These are phyloP conservation scores for Phytophthora chlamydospora DNA, from an alignment of 352 stramenopile species.

Conservation along the genomic window DNA sequence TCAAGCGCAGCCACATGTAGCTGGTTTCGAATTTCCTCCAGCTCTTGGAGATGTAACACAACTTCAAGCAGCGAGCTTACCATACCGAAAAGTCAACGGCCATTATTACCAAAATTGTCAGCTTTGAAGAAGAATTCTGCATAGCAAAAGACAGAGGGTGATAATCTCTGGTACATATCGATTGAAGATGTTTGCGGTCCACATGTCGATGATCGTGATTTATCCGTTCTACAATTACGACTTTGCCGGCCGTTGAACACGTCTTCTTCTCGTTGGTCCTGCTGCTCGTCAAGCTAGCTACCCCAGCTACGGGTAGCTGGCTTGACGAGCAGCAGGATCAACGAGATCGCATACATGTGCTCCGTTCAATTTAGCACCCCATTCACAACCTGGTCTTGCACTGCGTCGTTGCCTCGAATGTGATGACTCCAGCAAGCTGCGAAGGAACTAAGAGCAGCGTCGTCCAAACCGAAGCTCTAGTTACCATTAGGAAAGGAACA, in stretches of 20 bases:
- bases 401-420: slow-evolving; percentile 3
- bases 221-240: too few relatives aligned
- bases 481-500: slow-evolving; percentile 21
- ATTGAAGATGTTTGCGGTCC: slow-evolving; percentile 7
- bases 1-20: slow-evolving; percentile 4
- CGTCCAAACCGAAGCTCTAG: slow-evolving; percentile 10
- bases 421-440: not conserved
- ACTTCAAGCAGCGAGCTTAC: slow-evolving; percentile 18
- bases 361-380: slow-evolving; percentile 4
- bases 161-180: slow-evolving; percentile 39
- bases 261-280: too few relatives aligned
- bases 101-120: slow-evolving; percentile 33
- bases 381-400: slow-evolving; percentile 4
- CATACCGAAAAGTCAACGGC: slow-evolving; percentile 24
- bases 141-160: slow-evolving; percentile 43
- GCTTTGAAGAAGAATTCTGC: slow-evolving; percentile 37
- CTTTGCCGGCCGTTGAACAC: slow-evolving; percentile 33
- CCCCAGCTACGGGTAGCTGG: too few relatives aligned
- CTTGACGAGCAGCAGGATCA: slow-evolving; percentile 31
- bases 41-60: not conserved
- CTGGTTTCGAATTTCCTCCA: slow-evolving; percentile 11
- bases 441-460: slow-evolving; percentile 8
- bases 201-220: too few relatives aligned
- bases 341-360: slow-evolving; percentile 11
- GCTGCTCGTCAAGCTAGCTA: too few relatives aligned